Evolutionary conservation across 2,329 filamentous ascomycete genomes (phyloP), one percentile per base, ranked within the genome.

Genomic region (Pseudopithomyces chartarum): DNA sequence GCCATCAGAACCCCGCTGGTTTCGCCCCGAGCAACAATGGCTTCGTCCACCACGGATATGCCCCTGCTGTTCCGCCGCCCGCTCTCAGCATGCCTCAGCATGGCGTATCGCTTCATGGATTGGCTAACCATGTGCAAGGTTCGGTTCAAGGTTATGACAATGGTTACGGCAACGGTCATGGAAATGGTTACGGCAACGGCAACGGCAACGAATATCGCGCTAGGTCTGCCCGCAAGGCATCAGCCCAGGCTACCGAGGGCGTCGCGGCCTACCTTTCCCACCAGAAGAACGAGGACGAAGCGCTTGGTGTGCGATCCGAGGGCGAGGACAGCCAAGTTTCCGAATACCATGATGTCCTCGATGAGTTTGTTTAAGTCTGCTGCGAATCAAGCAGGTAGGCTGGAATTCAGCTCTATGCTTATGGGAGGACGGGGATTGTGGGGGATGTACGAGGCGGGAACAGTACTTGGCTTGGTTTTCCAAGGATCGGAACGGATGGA

Each of bases 241-340:
- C 56, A 1, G 36, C 23, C 5, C 52, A 58, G 17, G 56, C 56
- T 13, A 49, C 43, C 8, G 55, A 55, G 38, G 39, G 45, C 6
- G 22, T 54, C 17, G 34, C 40, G 6, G 29, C 50, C 1, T 39
- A 17, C n/a, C 45, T 49, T 19, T 29, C 19, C 4, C 32, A 38
- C 11, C 43, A 56, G 46, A 54, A 57, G 51, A 26, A 40, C 5
- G 40, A 38, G 12, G 44, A 54, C 23, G 22, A 49, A n/a, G 32
- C n/a, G 3, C 15, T 40, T 42, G 56, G 36, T 7, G 48, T 33
- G 22, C 45, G 32, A 32, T 36, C 47, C 3, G 45, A 43, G 17
- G 52, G 36, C 2, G 56, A 58, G 33, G 55, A 57, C n/a, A 57
- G 50, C 12, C 44, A 49, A 12, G 52, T 22, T 15, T 58, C 56